phyloP scores from a whole-genome alignment of 169 alveolate genomes.

The Plasmodium inui region DNA sequence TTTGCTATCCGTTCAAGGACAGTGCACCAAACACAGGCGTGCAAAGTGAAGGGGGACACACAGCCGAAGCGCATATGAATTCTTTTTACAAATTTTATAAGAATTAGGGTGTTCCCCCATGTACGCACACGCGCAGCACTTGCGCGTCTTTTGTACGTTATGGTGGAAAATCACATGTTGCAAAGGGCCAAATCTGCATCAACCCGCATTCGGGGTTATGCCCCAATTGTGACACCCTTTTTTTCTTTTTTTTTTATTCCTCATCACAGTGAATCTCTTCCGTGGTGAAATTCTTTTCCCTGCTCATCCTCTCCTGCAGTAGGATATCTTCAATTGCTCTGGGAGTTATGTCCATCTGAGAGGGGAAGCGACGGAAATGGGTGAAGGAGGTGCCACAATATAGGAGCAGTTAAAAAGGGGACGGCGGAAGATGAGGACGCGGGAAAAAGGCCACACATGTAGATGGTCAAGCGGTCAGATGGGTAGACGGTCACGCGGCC shows the following conservation, averaged over 20 bases:
- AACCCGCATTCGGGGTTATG: background rate
- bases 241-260: constrained; percentile 12
- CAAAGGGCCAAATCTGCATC: background rate
- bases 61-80: constrained; percentile 53
- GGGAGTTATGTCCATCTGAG: constrained; percentile 70
- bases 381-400: background rate
- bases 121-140: background rate
- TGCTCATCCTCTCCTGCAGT: constrained; percentile 20
- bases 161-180: background rate
- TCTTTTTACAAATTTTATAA: constrained; percentile 72
- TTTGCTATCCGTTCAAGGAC: constrained; percentile 82
- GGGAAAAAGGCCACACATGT: background rate
- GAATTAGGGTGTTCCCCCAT: background rate
- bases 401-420: background rate
- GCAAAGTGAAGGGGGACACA: background rate
- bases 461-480: background rate
- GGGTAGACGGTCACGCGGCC: background rate
- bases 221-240: background rate
- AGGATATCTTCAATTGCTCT: constrained; percentile 41
- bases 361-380: background rate
- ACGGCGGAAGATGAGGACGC: too few species aligned
- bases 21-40: constrained; percentile 31
- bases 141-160: background rate
- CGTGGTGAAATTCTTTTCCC: constrained; percentile 16
- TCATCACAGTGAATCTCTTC: constrained; percentile 73